Conservation (phyloP, 352 stramenopile species). For the Elongisporangium anandrum region DNA sequence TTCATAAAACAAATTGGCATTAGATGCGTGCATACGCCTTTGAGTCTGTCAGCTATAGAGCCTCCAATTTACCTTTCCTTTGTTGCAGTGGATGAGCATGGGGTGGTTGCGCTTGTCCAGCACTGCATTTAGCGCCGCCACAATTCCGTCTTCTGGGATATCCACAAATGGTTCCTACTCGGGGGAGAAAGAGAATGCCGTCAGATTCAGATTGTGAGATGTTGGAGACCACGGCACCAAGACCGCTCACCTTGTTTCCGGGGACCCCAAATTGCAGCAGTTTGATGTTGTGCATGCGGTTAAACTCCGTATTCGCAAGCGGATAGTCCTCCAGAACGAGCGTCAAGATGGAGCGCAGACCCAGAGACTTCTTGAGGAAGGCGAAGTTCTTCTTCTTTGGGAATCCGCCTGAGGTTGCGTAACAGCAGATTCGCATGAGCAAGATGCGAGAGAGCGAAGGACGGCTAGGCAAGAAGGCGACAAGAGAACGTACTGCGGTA, state of each 20-base stretch:
- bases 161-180: slow-evolving; percentile 80
- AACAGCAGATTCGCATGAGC: neutral
- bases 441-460: neutral
- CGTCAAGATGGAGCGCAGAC: slow-evolving; percentile 79
- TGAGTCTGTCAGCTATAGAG: no score
- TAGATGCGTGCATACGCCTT: neutral
- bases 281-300: slow-evolving; percentile 72
- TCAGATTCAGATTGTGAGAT: neutral
- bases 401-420: slow-evolving; percentile 44
- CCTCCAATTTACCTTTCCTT: slow-evolving; percentile 60
- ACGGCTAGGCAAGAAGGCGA: no score
- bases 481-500: slow-evolving; percentile 56
- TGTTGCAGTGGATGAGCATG: slow-evolving; percentile 88
- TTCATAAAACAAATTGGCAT: slow-evolving; percentile 2
- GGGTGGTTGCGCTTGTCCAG: slow-evolving; percentile 83
- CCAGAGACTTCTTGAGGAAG: slow-evolving; percentile 74
- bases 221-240: neutral
- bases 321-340: slow-evolving; percentile 87
- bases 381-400: slow-evolving; percentile 89
- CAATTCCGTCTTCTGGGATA: slow-evolving; percentile 79
- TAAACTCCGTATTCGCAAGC: slow-evolving; percentile 76
- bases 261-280: slow-evolving; percentile 82
- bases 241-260: slow-evolving; percentile 61
- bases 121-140: slow-evolving; percentile 64
- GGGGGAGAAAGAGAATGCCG: neutral